phyloP scores from a whole-genome alignment of 1,139 yeast species.

The Magnusiomyces tetraspermus region DNA sequence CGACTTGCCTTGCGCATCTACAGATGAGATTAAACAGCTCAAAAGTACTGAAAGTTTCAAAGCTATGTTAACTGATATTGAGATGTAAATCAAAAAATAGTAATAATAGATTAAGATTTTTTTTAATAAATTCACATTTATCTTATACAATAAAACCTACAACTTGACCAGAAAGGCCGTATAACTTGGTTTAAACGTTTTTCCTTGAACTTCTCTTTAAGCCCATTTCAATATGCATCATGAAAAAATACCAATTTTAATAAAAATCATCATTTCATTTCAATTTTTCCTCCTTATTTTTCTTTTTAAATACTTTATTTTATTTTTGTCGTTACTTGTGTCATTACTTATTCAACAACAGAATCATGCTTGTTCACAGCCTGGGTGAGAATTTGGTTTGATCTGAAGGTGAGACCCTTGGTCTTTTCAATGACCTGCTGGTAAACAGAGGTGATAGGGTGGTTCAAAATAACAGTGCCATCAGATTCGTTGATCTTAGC shows the following conservation, averaged over 20 bases:
- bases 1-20: not conserved
- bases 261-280: too few species aligned
- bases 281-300: not conserved
- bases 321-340: not conserved
- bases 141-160: too few species aligned
- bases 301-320: not conserved
- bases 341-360: constrained; percentile 13
- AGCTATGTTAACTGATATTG: constrained; percentile 1
- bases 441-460: constrained; percentile 39
- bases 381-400: constrained; percentile 41
- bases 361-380: constrained; percentile 24
- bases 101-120: too few species aligned
- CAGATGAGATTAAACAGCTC: not conserved
- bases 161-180: too few species aligned
- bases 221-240: too few species aligned
- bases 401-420: constrained; percentile 48
- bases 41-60: not conserved
- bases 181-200: too few species aligned
- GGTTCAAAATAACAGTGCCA: constrained; percentile 41
- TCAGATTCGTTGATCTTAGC: constrained; percentile 43
- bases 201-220: too few species aligned
- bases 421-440: constrained; percentile 54
- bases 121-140: too few species aligned
- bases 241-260: too few species aligned
- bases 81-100: not conserved